Percentiles rank a stretch among this genome's conserved stretches.
These are phyloP conservation scores for Fraxinus baroniana DNA, from an alignment of 305 asterid genomes.

Conservation along the genomic window DNA sequence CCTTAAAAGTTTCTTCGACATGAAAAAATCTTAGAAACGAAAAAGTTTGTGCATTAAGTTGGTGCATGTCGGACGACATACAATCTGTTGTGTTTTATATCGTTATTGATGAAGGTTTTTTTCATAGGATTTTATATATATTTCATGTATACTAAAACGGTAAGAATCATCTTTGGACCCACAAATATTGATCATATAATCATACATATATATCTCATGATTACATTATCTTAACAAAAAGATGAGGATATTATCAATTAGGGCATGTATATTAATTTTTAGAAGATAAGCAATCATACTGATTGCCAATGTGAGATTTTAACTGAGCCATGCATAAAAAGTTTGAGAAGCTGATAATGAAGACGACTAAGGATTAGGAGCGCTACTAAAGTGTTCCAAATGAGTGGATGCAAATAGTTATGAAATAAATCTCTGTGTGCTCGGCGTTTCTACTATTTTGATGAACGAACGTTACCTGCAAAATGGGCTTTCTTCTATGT, in stretches of 20 bases:
- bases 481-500: too few relatives aligned
- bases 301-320: conserved; percentile 24
- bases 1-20: conserved; percentile 1
- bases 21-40: conserved; percentile 1
- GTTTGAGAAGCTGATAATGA: conserved; percentile 1
- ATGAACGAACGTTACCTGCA: too few relatives aligned
- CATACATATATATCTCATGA: conserved; percentile 37
- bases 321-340: conserved; percentile 21
- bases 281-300: conserved; percentile 27
- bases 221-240: conserved; percentile 25
- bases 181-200: conserved; percentile 26
- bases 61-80: conserved; percentile 24
- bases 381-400: conserved; percentile 5
- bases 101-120: too few relatives aligned
- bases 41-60: neutral
- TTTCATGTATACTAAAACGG: neutral
- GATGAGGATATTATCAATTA: neutral
- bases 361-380: neutral
- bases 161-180: conserved; percentile 19
- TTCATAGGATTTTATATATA: too few relatives aligned
- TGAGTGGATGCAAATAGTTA: conserved; percentile 23
- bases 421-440: too few relatives aligned
- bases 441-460: too few relatives aligned
- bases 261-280: conserved; percentile 19
- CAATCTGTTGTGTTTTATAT: conserved; percentile 6